Evolutionary conservation across 495 filamentous ascomycete species (phyloP), one percentile per base, ranked within the genome.

Genomic region (Darksidea phi): DNA sequence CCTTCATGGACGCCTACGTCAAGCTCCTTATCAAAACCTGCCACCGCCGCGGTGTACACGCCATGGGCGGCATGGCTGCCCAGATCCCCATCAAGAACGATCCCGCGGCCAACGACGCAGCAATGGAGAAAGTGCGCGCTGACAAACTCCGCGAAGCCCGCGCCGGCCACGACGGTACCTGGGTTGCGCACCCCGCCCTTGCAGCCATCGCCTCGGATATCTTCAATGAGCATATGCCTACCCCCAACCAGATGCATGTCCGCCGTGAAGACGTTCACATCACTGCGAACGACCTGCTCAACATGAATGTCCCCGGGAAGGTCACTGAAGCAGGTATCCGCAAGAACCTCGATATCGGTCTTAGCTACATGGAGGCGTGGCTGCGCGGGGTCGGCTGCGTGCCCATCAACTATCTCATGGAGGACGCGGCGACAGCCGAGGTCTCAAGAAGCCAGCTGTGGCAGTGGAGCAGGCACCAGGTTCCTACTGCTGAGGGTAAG

Each of bases 151-250:
- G 94, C 34, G 94, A 99, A 78, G 94, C 90, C 49, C 86, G 86
- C 60, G 95, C 94, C 48, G 94, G 94, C 55, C 94, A 99, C 78
- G 94, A 98, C 74, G 92, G 92, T 13, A 88, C 90, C 56, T 97
- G 94, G 94, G 93, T 99, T 49, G 94, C 94, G 13, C 94, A 99
- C 77, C 94, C 94, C 0, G 95, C 93, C 0, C 84, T 99, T 24
- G 92, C 94, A 2, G 62, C 78, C 47, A 96, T 99, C 71, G 94
- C 94, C 23, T 84, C 84, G 49, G 92, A 97, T 15, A 83, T 97
- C 67, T 99, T 99, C 85, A 97, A 99, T 83, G 87, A 91, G 80
- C 75, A 97, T 79, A 99, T 99, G 94, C 95, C 94, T 25, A 97
- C 95, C 15, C 92, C 95, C 20, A 99, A 99, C 81, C 94, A 99